Evolutionary conservation across 495 filamentous ascomycete genomes (phyloP), one percentile per base, ranked within the genome.

Genomic region (Lasiosphaeria hispida): DNA sequence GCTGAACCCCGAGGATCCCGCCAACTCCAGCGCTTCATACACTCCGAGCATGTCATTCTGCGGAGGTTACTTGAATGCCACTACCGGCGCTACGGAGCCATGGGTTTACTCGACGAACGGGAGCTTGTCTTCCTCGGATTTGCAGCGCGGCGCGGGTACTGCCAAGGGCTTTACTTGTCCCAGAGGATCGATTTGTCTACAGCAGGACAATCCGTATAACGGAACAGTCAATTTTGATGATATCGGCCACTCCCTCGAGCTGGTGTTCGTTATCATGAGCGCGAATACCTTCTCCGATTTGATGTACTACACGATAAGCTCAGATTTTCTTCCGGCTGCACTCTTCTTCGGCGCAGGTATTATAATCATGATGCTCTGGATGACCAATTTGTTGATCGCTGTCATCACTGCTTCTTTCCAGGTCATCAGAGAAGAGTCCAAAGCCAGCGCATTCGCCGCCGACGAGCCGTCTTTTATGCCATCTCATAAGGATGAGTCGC

Each of bases 371-470:
- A 94, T 87, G 75, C 79, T 99, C 36, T 99, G 94, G 94, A 81
- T 99, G 66, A 91, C 93, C 56, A 97, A 96, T 72, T 83, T 99
- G 75, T 78, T 99, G 23, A 94, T 99, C 68, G 94, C 94, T 10
- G 95, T 99, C 55, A 99, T 99, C 65, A 99, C 94, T 0, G 94
- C 93, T 18, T 96, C 94, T 7, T 97, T 99, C 68, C 95, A 99
- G 71, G 90, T 99, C 60, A 99, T 97, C 62, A 84, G 94, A 59
- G 94, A 99, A 72, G 94, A 99, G 70, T 95, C 91, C 73, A 90
- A 89, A 70, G 85, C 86, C 43, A 96, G 92, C 72, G 92, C 94
- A 8, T 99, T 99, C 71, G 89, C 93, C 15, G 83, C 83, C 14
- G 83, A 92, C 53, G 82, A 90, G 30, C 78, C 51, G 50, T 62